phyloP scores from a whole-genome alignment of 352 stramenopile genomes.

The Hyaloperonospora brassicae region DNA sequence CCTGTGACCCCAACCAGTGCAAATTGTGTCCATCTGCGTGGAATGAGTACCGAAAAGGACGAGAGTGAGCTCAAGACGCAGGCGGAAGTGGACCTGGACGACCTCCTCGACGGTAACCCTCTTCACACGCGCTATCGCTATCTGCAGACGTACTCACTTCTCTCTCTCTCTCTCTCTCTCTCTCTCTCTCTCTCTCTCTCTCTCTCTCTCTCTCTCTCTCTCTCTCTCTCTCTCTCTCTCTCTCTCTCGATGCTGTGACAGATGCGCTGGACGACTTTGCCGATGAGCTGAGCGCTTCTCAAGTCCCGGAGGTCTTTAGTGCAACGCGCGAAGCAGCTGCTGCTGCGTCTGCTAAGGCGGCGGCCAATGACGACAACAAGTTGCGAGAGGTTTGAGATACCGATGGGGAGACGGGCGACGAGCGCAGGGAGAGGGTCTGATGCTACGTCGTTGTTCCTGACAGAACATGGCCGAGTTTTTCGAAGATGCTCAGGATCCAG shows the following conservation, averaged over 20 bases:
- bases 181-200: no score
- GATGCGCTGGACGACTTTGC: constrained; percentile 82
- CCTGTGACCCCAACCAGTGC: background rate
- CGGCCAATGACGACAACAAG: constrained; percentile 48
- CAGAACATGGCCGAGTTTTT: constrained; percentile 84
- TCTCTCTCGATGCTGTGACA: constrained; percentile 19
- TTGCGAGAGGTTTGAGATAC: constrained; percentile 44
- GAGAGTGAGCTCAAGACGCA: constrained; percentile 20
- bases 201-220: no score
- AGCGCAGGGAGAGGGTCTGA: constrained; percentile 5
- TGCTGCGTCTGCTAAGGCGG: constrained; percentile 32
- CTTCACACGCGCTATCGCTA: background rate
- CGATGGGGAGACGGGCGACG: background rate
- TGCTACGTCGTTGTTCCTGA: background rate
- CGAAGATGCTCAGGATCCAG: constrained; percentile 77
- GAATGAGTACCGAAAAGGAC: constrained; percentile 19
- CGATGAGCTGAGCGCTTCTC: constrained; percentile 43
- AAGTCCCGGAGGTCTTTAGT: constrained; percentile 31
- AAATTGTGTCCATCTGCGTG: background rate
- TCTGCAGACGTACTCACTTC: background rate
- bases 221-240: no score
- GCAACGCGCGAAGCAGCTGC: constrained; percentile 35
- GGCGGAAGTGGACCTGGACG: constrained; percentile 68
- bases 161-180: no score
- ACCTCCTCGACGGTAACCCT: constrained; percentile 60